These are phyloP conservation scores for Penicillium digitatum DNA, from an alignment of 2,329 filamentous ascomycete genomes.

Conservation along the genomic window DNA sequence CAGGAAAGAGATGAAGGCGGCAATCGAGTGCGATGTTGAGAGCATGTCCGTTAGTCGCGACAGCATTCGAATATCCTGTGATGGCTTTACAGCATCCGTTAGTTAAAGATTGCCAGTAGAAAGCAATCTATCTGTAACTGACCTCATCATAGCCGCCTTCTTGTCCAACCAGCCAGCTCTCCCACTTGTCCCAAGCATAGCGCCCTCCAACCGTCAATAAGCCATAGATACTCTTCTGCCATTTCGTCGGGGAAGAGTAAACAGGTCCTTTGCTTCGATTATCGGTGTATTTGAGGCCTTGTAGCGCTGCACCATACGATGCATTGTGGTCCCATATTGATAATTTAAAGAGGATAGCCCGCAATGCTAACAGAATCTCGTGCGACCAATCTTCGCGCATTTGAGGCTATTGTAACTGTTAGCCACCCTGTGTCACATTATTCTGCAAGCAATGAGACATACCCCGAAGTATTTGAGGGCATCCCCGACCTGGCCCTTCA, in stretches of 20 bases:
- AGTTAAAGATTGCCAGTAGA: conserved; percentile 8
- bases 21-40: conserved; percentile 72
- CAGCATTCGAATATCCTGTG: conserved; percentile 53
- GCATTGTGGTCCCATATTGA: conserved; percentile 96
- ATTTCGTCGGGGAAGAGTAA: conserved; percentile 66
- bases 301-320: conserved; percentile 86
- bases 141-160: conserved; percentile 69
- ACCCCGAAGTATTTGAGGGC: conserved; percentile 82
- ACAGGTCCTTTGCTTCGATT: conserved; percentile 63
- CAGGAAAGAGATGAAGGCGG: conserved; percentile 79
- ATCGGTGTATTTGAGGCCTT: conserved; percentile 87
- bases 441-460: conserved; percentile 23
- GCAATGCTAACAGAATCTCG: conserved; percentile 74
- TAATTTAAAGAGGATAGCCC: conserved; percentile 84
- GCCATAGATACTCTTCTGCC: conserved; percentile 82
- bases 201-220: conserved; percentile 79
- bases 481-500: conserved; percentile 81
- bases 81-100: conserved; percentile 36
- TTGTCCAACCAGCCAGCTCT: conserved; percentile 73
- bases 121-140: background rate
- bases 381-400: conserved; percentile 80
- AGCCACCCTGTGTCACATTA: background rate
- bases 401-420: conserved; percentile 45
- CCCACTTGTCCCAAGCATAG: conserved; percentile 90
- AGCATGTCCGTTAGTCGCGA: conserved; percentile 64